These are phyloP conservation scores for Candida hungchunana DNA, from an alignment of 805 yeast species.

Conservation along the genomic window DNA sequence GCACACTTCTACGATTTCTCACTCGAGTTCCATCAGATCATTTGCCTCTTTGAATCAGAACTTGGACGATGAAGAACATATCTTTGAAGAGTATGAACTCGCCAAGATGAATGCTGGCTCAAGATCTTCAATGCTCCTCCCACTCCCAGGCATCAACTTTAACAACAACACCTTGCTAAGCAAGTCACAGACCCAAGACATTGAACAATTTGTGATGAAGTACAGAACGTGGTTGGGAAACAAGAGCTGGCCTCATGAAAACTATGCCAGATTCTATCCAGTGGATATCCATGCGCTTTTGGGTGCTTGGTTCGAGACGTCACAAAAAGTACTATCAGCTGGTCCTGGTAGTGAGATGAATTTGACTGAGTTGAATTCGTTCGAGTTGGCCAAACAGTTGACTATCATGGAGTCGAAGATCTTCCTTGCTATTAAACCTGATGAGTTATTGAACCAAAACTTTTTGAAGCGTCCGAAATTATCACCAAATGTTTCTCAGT, in stretches of 20 bases:
- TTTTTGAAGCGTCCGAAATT: conserved; percentile 52
- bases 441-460: conserved; percentile 63
- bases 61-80: conserved; percentile 35
- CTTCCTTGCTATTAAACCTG: conserved; percentile 58
- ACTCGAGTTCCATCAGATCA: conserved; percentile 31
- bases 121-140: conserved; percentile 36
- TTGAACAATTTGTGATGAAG: conserved; percentile 45
- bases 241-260: conserved; percentile 22
- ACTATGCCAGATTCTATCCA: conserved; percentile 19
- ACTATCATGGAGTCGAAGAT: conserved; percentile 68
- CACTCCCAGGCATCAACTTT: conserved; percentile 24
- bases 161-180: conserved; percentile 22
- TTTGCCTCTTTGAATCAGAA: conserved; percentile 28
- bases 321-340: conserved; percentile 34
- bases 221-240: conserved; percentile 46
- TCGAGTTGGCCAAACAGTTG: conserved; percentile 74
- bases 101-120: conserved; percentile 39
- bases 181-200: conserved; percentile 28
- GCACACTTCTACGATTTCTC: conserved; percentile 32
- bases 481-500: conserved; percentile 60
- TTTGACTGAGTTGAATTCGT: conserved; percentile 49
- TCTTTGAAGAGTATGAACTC: conserved; percentile 56
- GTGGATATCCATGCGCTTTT: conserved; percentile 21
- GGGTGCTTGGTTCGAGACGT: conserved; percentile 54
- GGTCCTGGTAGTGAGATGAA: conserved; percentile 13